phyloP scores from a whole-genome alignment of 176 grass and related monocot genomes.

The Eleusine indica region DNA sequence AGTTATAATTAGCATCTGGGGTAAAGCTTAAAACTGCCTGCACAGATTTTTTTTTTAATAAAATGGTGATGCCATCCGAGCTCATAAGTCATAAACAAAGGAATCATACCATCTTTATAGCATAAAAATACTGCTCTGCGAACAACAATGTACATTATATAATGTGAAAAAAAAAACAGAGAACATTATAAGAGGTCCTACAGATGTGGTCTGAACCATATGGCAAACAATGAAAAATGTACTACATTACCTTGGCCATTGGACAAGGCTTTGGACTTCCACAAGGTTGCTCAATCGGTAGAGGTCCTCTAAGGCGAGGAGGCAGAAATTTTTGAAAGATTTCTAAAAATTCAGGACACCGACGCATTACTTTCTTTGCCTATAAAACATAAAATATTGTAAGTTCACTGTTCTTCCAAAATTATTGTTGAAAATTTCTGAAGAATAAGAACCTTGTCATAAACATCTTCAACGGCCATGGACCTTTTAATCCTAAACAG shows the following conservation, averaged over 20 bases:
- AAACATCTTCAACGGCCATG: not conserved
- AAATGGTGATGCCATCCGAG: constrained; percentile 11
- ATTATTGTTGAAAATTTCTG: not conserved
- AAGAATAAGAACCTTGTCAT: constrained; percentile 12
- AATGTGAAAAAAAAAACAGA: not conserved
- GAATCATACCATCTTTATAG: constrained; percentile 2
- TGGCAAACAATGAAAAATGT: not conserved
- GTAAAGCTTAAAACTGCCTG: constrained; percentile 26
- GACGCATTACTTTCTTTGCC: constrained; percentile 6
- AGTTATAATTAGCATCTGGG: constrained; percentile 30
- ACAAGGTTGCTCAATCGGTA: constrained; percentile 7
- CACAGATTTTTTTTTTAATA: not conserved
- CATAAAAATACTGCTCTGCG: not conserved
- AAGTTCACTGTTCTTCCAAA: not conserved
- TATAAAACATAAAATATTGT: constrained; percentile 8
- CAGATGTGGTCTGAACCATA: not conserved
- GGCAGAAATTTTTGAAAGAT: constrained; percentile 30
- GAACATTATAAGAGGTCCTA: not conserved
- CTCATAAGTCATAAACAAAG: constrained; percentile 2
- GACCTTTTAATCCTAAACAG: not conserved
- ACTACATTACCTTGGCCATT: not conserved
- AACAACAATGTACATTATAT: not conserved
- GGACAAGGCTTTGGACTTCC: constrained; percentile 16
- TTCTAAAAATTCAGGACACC: constrained; percentile 21
- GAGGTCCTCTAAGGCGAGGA: not conserved